Evolutionary conservation across 768 basidiomycete genomes (phyloP).

Genomic region (Scleroderma citrinum): DNA sequence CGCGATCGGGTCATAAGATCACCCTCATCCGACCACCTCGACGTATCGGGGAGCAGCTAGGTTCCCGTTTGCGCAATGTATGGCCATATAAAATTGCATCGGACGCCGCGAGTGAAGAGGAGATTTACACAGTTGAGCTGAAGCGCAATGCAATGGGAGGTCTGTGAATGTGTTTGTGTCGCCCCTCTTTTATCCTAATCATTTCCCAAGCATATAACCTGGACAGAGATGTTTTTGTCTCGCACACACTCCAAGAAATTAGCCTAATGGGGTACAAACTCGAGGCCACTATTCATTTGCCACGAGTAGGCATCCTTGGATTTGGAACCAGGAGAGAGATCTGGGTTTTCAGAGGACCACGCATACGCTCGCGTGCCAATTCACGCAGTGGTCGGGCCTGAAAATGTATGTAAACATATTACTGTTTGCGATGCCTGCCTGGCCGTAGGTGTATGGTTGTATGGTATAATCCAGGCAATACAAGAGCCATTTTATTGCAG

Average conservation of each 20-base stretch:
- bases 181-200: conserved; percentile 1
- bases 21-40: conserved; percentile 38
- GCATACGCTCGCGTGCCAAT: conserved; percentile 24
- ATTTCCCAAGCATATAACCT: conserved; percentile 33
- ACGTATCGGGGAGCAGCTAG: conserved; percentile 33
- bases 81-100: conserved; percentile 39
- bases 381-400: conserved; percentile 20
- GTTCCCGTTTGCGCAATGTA: conserved; percentile 32
- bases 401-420: conserved; percentile 1
- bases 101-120: conserved; percentile 42
- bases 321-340: conserved; percentile 47
- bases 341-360: conserved; percentile 54
- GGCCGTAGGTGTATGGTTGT: too few relatives aligned
- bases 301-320: conserved; percentile 31
- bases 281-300: conserved; percentile 63
- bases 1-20: conserved; percentile 52
- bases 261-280: conserved; percentile 53
- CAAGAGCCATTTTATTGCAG: too few relatives aligned
- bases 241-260: conserved; percentile 58
- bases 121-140: conserved; percentile 51
- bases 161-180: conserved; percentile 4
- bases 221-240: conserved; percentile 51
- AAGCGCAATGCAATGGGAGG: conserved; percentile 37
- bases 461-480: background rate
- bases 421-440: background rate